A percentile compares a stretch with the other conserved stretches of the same genome.
These are phyloP conservation scores for Orbilia javanica DNA, from an alignment of 2,329 filamentous ascomycete genomes.

Conservation along the genomic window DNA sequence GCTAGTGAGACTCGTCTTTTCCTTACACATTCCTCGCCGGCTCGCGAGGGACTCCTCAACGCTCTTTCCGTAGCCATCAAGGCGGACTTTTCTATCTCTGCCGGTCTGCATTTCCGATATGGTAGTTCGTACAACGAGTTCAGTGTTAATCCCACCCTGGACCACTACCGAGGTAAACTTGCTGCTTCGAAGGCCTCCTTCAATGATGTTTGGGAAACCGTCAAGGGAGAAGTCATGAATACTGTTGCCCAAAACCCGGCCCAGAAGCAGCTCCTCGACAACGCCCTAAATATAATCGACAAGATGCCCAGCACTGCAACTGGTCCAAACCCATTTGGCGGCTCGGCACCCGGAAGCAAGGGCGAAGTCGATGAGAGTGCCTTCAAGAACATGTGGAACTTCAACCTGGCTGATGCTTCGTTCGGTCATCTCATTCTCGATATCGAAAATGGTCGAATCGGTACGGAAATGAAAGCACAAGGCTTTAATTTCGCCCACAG, in stretches of 20 bases:
- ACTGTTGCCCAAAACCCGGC: conserved; percentile 93
- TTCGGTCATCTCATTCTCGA: conserved; percentile 97
- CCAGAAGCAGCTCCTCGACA: conserved; percentile 90
- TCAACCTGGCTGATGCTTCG: conserved; percentile 95
- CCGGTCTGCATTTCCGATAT: conserved; percentile 97
- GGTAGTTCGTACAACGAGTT: conserved; percentile 99
- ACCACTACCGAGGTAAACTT: conserved; percentile 98
- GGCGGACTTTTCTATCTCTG: conserved; percentile 97
- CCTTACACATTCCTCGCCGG: conserved; percentile 95
- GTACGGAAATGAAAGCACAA: conserved; percentile 97
- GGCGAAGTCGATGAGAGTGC: conserved; percentile 97
- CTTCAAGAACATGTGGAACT: conserved; percentile 99
- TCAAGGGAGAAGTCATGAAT: conserved; percentile 93
- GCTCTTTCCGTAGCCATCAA: conserved; percentile 97
- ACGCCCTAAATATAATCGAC: conserved; percentile 91
- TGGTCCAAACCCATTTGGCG: conserved; percentile 96
- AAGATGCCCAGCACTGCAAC: conserved; percentile 98
- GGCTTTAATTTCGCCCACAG: conserved; percentile 99
- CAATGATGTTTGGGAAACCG: conserved; percentile 99
- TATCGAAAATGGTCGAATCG: conserved; percentile 93
- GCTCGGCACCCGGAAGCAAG: conserved; percentile 74
- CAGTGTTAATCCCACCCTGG: conserved; percentile 96
- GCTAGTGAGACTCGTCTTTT: conserved; percentile 97
- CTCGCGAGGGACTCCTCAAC: conserved; percentile 94
- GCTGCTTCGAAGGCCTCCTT: conserved; percentile 98